These are phyloP conservation scores for Ceratobasidium theobromae DNA, from an alignment of 1,284 basidiomycete genomes.

Conservation along the genomic window DNA sequence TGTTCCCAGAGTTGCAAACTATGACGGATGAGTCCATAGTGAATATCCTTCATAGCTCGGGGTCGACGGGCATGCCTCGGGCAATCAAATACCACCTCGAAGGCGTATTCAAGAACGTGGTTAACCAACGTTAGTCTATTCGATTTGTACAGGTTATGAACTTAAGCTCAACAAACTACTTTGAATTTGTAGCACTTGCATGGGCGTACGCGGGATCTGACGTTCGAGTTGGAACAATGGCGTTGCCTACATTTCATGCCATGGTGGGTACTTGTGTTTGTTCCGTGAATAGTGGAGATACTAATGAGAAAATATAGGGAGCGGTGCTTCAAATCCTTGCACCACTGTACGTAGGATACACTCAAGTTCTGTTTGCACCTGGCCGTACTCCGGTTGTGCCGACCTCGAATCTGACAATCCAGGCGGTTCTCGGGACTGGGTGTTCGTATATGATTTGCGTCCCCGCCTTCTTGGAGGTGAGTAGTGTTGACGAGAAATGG, in stretches of 20 bases:
- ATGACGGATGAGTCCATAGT: not conserved
- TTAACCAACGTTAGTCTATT: constrained; percentile 11
- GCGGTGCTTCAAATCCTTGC: not conserved
- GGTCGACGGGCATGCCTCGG: constrained; percentile 14
- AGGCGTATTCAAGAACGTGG: not conserved
- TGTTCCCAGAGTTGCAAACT: not conserved
- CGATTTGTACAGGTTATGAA: too few species aligned
- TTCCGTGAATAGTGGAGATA: not conserved
- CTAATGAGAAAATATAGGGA: not conserved
- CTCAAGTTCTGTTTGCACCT: constrained; percentile 32
- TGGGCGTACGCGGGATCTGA: not conserved
- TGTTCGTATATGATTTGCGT: constrained; percentile 15
- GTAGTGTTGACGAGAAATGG: too few species aligned
- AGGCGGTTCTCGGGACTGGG: not conserved
- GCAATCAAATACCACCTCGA: not conserved
- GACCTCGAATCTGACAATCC: constrained; percentile 29
- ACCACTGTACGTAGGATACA: not conserved
- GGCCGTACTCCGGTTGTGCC: constrained; percentile 18
- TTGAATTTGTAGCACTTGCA: not conserved
- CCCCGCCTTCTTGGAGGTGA: constrained; percentile 33
- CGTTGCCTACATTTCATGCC: constrained; percentile 14
- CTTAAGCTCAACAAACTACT: too few species aligned
- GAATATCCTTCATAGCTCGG: constrained; percentile 10
- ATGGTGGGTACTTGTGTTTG: not conserved
- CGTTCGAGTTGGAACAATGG: not conserved